phyloP scores from a whole-genome alignment of 371 early-diverging fungal species.

The Cokeromyces recurvatus region DNA sequence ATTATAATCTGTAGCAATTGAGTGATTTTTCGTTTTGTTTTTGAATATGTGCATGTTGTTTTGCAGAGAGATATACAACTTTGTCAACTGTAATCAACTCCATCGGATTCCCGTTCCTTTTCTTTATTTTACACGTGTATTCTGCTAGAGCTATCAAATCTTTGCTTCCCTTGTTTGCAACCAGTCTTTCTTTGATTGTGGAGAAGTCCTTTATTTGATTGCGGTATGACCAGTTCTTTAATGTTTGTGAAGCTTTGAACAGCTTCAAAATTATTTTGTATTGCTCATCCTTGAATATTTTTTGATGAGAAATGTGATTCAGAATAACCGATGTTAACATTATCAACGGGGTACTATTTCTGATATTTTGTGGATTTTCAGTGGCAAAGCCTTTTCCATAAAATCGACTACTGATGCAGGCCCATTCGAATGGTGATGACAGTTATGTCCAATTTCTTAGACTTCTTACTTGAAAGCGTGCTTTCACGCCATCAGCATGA shows the following conservation, averaged over 20 bases:
- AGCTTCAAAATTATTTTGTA: constrained; percentile 10
- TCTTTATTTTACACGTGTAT: constrained; percentile 8
- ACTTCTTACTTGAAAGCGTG: constrained; percentile 7
- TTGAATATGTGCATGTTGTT: constrained; percentile 5
- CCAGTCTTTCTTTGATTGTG: constrained; percentile 11
- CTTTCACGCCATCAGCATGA: constrained; percentile 1
- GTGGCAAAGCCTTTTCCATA: constrained; percentile 4
- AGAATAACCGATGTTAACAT: constrained; percentile 4
- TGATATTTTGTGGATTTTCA: not conserved
- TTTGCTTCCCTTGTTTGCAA: constrained; percentile 4
- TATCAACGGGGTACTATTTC: constrained; percentile 3
- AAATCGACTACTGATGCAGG: constrained; percentile 9
- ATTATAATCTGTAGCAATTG: constrained; percentile 15
- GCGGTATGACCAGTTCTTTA: constrained; percentile 3
- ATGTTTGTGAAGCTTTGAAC: constrained; percentile 11
- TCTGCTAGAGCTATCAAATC: constrained; percentile 10
- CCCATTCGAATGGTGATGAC: constrained; percentile 5
- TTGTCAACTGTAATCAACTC: not conserved
- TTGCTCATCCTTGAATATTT: not conserved
- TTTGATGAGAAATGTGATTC: constrained; percentile 5
- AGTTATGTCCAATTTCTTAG: constrained; percentile 6
- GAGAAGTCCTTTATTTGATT: constrained; percentile 6
- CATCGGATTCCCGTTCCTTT: constrained; percentile 3
- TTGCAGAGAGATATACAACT: constrained; percentile 6
- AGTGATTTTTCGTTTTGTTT: constrained; percentile 9